Percentiles rank a stretch among this genome's conserved stretches.
Evolutionary conservation across 345 rosid genomes (phyloP).

Genomic region (Eucalyptus pauciflora): DNA sequence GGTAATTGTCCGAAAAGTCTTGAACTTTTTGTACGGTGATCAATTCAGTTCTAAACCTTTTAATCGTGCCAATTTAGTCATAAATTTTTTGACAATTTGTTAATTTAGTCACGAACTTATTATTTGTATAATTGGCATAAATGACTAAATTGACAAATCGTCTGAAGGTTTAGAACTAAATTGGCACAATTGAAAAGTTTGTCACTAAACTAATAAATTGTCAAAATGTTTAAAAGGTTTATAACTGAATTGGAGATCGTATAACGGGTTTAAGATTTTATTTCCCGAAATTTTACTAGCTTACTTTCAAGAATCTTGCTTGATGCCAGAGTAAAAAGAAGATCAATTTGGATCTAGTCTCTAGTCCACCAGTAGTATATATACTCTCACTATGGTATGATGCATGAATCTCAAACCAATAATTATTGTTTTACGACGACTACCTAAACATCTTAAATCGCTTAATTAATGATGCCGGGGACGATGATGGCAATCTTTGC

Average conservation of each 20-base stretch:
- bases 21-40: rapidly evolving
- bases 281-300: background rate
- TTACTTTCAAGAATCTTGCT: background rate
- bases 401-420: background rate
- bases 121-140: too few relatives aligned
- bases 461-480: background rate
- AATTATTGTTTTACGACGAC: background rate
- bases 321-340: background rate
- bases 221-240: too few relatives aligned
- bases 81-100: too few relatives aligned
- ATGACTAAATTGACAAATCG: background rate
- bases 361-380: background rate
- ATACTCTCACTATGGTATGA: background rate
- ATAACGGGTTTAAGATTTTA: too few relatives aligned
- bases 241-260: too few relatives aligned
- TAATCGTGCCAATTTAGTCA: rapidly evolving
- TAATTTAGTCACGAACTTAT: too few relatives aligned
- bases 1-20: rapidly evolving
- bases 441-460: background rate
- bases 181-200: too few relatives aligned
- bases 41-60: rapidly evolving
- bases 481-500: background rate
- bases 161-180: background rate
- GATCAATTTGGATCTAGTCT: background rate
- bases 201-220: too few relatives aligned